A percentile compares a stretch with the other conserved stretches of the same genome.
phyloP scores from a whole-genome alignment of 78 protist species.

The Dictyostelium capitatum region DNA sequence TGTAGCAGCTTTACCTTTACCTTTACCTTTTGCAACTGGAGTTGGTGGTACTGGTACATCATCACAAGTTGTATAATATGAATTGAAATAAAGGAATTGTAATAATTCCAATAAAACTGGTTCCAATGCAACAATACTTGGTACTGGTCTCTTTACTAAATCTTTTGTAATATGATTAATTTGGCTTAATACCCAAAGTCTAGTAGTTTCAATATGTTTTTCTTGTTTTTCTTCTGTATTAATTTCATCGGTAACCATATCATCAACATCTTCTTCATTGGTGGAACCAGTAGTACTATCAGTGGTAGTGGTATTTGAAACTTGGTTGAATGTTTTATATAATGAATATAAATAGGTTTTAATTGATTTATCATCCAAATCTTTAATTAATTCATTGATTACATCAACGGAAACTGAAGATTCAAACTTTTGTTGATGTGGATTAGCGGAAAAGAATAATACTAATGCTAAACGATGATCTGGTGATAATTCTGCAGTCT shows the following conservation, averaged over 20 bases:
- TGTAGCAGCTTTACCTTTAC: neutral
- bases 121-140: neutral
- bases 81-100: conserved; percentile 65
- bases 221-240: neutral
- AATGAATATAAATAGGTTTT: conserved; percentile 8
- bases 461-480: conserved; percentile 52
- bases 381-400: conserved; percentile 28
- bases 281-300: neutral
- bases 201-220: neutral
- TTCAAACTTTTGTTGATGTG: conserved; percentile 8
- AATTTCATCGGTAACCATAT: conserved; percentile 10
- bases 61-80: conserved; percentile 32
- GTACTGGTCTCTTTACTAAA: neutral
- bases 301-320: neutral
- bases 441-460: conserved; percentile 14
- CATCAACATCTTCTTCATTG: neutral
- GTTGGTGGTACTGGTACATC: neutral
- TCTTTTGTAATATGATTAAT: conserved; percentile 37
- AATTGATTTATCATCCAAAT: conserved; percentile 24
- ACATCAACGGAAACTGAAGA: conserved; percentile 44
- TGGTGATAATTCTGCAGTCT: conserved; percentile 62
- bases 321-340: conserved; percentile 4
- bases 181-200: conserved; percentile 59
- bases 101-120: conserved; percentile 12
- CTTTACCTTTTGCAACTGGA: conserved; percentile 7